Evolutionary conservation across 176 grass and related monocot genomes (phyloP).

Genomic region (barley (Hordeum vulgare)): MorexV3_pseudomolecules_assembly NC_058520.1:453858298-453858797

Average conservation of each 20-base stretch:
- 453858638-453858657: neutral
- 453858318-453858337: neutral
- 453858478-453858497: slow-evolving; percentile 29
- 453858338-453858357: neutral
- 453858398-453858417: neutral
- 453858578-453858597: slow-evolving; percentile 35
- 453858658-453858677: neutral
- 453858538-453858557: slow-evolving; percentile 66
- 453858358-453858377: neutral
- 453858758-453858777: too few relatives aligned
- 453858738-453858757: too few relatives aligned
- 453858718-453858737: too few relatives aligned
- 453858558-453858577: slow-evolving; percentile 81
- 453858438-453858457: neutral
- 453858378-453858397: neutral
- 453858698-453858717: too few relatives aligned
- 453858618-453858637: neutral
- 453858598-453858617: neutral
- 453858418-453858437: neutral
- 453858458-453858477: neutral
- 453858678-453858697: neutral
- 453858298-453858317: neutral
- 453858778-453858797: too few relatives aligned
- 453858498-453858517: slow-evolving; percentile 69
- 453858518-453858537: slow-evolving; percentile 66